A percentile compares a stretch with the other conserved stretches of the same genome.
Evolutionary conservation across 1,284 basidiomycete species (phyloP).

Genomic region (Sphagnurus paluster): DNA sequence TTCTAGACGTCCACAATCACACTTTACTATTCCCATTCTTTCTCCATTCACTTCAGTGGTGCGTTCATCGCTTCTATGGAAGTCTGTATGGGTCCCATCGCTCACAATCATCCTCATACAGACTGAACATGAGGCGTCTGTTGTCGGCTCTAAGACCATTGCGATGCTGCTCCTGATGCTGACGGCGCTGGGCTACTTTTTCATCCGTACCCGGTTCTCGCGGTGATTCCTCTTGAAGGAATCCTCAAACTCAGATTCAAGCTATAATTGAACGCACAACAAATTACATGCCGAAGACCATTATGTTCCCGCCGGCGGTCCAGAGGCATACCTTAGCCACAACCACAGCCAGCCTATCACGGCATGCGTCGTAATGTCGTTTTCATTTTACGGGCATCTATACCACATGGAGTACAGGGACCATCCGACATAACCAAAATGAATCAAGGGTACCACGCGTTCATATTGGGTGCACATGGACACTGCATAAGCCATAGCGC

Average conservation of each 20-base stretch:
- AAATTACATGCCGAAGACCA: no score
- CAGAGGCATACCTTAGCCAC: no score
- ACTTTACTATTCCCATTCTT: constrained; percentile 69
- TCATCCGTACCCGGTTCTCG: constrained; percentile 36
- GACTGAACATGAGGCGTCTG: constrained; percentile 65
- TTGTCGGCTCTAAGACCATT: constrained; percentile 47
- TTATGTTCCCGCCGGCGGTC: no score
- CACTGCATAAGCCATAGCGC: no score
- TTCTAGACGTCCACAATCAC: constrained; percentile 35
- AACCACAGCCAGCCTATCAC: no score
- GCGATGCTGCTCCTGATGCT: constrained; percentile 35
- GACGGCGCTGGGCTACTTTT: constrained; percentile 39
- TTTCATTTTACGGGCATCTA: no score
- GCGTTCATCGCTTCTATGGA: constrained; percentile 23
- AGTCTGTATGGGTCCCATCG: neutral
- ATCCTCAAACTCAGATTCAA: neutral
- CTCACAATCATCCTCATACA: constrained; percentile 23
- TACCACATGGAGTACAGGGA: no score
- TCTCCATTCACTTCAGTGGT: constrained; percentile 72
- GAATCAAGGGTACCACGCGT: no score
- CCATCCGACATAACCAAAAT: no score
- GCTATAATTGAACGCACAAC: neutral
- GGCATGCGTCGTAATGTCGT: no score
- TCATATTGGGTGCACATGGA: no score
- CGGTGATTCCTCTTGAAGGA: constrained; percentile 8